phyloP scores from a whole-genome alignment of 805 yeast species.

The Wickerhamomyces chambardii region DNA sequence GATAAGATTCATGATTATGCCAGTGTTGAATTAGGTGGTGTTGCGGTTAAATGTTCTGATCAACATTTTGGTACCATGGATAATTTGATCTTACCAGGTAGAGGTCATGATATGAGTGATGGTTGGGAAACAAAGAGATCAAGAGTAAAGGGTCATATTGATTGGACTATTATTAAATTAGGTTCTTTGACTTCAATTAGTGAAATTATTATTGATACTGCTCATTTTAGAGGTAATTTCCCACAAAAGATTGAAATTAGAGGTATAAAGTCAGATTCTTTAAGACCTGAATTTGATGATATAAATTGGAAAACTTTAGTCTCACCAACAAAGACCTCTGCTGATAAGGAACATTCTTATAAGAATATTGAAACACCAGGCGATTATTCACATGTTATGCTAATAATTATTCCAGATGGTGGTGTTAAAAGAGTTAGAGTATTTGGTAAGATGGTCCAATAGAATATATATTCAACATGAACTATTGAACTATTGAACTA shows the following conservation, averaged over 20 bases:
- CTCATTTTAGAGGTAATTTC: conserved; percentile 90
- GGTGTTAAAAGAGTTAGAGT: conserved; percentile 91
- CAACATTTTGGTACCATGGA: conserved; percentile 94
- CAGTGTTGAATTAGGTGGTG: conserved; percentile 80
- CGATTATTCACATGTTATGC: conserved; percentile 60
- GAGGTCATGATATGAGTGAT: conserved; percentile 95
- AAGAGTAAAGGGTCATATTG: conserved; percentile 73
- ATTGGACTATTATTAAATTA: conserved; percentile 82
- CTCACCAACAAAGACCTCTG: conserved; percentile 62
- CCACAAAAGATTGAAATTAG: conserved; percentile 76
- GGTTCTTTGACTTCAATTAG: conserved; percentile 57
- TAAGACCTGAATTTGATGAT: conserved; percentile 31
- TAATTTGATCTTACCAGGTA: conserved; percentile 83
- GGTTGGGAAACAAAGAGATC: conserved; percentile 98
- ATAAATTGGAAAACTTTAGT: conserved; percentile 58
- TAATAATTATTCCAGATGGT: conserved; percentile 92
- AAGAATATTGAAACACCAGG: conserved; percentile 20
- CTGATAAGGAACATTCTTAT: conserved; percentile 72
- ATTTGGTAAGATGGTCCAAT: conserved; percentile 38
- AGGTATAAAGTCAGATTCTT: conserved; percentile 34
- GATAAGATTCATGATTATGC: conserved; percentile 57
- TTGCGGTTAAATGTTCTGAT: conserved; percentile 74
- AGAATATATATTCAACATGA: no score
- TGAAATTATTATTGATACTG: conserved; percentile 75
- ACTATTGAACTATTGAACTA: no score